Base-by-base conservation (phyloP, 2,329 filamentous ascomycete species). In the Colletotrichum abscissum region DNA sequence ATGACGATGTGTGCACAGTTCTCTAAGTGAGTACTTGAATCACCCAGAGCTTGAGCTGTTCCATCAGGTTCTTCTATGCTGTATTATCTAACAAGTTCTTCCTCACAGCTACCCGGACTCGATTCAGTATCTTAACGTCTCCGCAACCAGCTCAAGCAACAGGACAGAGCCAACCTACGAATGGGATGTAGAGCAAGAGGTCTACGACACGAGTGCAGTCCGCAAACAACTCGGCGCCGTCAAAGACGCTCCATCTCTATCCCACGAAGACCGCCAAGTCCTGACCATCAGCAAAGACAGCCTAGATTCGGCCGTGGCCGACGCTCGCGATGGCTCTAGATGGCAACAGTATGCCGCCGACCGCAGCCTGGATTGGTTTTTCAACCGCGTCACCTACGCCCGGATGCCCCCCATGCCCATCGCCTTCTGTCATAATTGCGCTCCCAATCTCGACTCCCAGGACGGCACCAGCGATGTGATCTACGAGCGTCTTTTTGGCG, bases 101-200 rank as follows among this genome's bases (percentile, higher is more conserved):
- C 19, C 3, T 9, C 5, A 46, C 2, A 55, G 19, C 38, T 52
- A 46, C 14, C 35, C 22, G 26, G 62, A 14, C 28, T 55, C 62
- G 7, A 55, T 65, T 2, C 49, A 38, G 24, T 38, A 30, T 54
- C 46, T 65, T 33, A 65, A 56, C 22, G 14, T 56, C 5, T 65
- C 49, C 14, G 49, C 33, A 12, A 55, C 52, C 16, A 38, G 30
- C 30, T 12, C 19, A 28, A 42, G 66, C 22, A 69, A 63, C 28
- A 57, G 58, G 14, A 69, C 65, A 12, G 66, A 69, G 7, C 57
- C 57, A 16, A 54, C 5, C 9, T 69, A 63, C 33, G 14, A 28
- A 1, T 56, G 28, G 16, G 16, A 49, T 33, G 9, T 19, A 24
- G 55, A 46, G 8, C 16, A n/a, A 5, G 55, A 60, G 28, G 22